phyloP scores from a whole-genome alignment of 306 rosid genomes.

The Cucumis hystrix region DNA sequence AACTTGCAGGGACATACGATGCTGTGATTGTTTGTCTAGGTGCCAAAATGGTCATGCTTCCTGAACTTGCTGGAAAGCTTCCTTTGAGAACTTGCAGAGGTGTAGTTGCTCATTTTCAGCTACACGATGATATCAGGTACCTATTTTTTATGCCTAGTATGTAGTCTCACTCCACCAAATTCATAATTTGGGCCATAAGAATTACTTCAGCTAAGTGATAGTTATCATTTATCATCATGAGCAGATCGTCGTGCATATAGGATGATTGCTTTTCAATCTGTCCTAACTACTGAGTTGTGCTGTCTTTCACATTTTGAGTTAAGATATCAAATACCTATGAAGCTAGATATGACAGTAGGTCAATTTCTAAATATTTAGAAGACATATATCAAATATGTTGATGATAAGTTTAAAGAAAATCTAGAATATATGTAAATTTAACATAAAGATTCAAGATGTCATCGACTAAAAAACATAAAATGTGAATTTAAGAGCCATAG shows the following conservation, averaged over 20 bases:
- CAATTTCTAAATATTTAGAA: too few species aligned
- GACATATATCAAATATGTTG: too few species aligned
- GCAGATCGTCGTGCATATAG: background rate
- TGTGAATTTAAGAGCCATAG: too few species aligned
- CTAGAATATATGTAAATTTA: too few species aligned
- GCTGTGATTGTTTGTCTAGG: conserved; percentile 78
- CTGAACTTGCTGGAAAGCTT: conserved; percentile 76
- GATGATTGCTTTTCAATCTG: background rate
- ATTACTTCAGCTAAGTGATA: background rate
- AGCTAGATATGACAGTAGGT: too few species aligned
- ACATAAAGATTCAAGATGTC: too few species aligned
- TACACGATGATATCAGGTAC: conserved; percentile 45
- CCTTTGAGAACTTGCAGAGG: conserved; percentile 92
- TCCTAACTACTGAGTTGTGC: background rate
- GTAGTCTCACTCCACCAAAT: background rate
- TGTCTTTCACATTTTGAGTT: background rate
- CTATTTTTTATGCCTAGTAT: background rate
- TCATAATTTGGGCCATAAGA: background rate
- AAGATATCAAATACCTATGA: background rate
- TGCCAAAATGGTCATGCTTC: conserved; percentile 66
- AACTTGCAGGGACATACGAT: conserved; percentile 54
- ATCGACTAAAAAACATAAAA: too few species aligned
- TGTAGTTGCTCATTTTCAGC: conserved; percentile 61
- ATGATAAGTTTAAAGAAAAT: too few species aligned
- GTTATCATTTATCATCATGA: background rate